Evolutionary conservation across 2,329 filamentous ascomycete species (phyloP).

Genomic region (Aspergillus phoenicis): DNA sequence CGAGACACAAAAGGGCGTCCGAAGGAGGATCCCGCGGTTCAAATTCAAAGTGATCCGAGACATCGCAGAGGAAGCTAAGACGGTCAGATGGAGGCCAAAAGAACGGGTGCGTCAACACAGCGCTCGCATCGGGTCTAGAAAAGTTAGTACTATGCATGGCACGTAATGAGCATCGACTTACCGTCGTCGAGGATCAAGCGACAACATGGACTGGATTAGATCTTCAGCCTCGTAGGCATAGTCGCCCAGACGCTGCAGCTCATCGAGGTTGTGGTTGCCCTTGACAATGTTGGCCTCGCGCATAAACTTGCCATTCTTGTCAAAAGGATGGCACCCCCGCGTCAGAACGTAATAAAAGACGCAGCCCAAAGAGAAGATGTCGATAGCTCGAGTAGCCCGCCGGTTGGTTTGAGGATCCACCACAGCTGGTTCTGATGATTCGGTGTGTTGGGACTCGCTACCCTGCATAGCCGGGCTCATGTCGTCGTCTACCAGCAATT

Average conservation of each 20-base stretch:
- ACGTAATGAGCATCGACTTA: constrained; percentile 29
- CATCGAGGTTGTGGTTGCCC: constrained; percentile 72
- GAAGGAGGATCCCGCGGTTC: constrained; percentile 84
- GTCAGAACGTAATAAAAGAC: constrained; percentile 99
- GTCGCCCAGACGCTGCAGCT: constrained; percentile 75
- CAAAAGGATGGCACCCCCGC: constrained; percentile 87
- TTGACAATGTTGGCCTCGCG: constrained; percentile 97
- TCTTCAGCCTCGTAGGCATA: constrained; percentile 86
- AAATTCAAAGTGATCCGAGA: constrained; percentile 94
- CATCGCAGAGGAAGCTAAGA: constrained; percentile 89
- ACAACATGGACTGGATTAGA: constrained; percentile 80
- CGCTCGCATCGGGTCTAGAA: constrained; percentile 66
- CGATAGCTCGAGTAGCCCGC: constrained; percentile 90
- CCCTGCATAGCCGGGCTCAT: constrained; percentile 46
- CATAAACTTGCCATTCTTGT: constrained; percentile 92
- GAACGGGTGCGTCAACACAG: constrained; percentile 91
- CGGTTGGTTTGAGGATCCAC: constrained; percentile 63
- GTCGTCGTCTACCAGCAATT: constrained; percentile 82
- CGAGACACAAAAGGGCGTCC: constrained; percentile 61
- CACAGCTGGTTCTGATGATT: constrained; percentile 54
- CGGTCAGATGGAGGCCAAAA: constrained; percentile 93
- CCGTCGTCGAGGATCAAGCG: constrained; percentile 63
- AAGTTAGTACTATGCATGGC: constrained; percentile 13
- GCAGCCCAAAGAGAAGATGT: constrained; percentile 94
- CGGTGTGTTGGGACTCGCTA: constrained; percentile 42